Base-by-base conservation (phyloP, 2,329 filamentous ascomycete species). In the Ophiostoma ulmi region DNA sequence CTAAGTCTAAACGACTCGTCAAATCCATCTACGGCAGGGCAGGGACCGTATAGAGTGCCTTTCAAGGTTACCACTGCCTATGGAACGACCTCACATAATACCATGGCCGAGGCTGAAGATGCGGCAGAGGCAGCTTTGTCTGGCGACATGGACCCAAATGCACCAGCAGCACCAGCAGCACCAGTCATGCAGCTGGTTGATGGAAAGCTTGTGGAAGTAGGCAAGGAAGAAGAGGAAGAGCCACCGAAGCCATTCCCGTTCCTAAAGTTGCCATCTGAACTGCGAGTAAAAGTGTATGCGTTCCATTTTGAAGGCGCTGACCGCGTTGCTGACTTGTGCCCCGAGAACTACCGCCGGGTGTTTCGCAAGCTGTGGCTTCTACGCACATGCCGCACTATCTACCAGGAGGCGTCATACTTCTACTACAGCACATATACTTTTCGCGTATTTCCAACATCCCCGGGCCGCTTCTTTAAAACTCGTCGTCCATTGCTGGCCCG, bases 401-500 rank as follows among this genome's bases (percentile, higher is more conserved):
- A 90, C 75, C 77, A 79, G 20, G 90, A 93, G 78, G 87, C 89
- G 0, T 85, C 86, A 0, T 84, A 88, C 74, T 82, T 84, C 73
- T 90, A 92, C 77, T 92, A 91, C 79, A 86, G 85, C 76, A 83
- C 82, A 10, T 84, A 86, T 69, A 83, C 85, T 0, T 85, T 91
- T 69, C 88, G 89, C 70, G 78, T 93, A 48, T 93, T 92, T 75
- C 89, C 90, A 14, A 88, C 85, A 3, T 82, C 85, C 31, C 85
- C 85, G 5, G 88, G 88, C 64, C 83, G 85, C 55, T 88, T 90
- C 79, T 91, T 91, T 81, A 90, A 92, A 79, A 88, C 88, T 39
- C 91, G 91, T 80, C 87, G 87, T 74, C 91, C 91, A 1, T 81
- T 94, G 0, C 82, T 94, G 38, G 85, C 88, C 6, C 87, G 90